Evolutionary conservation across 75 land plant genomes (phyloP).

Genomic region (Cupressus sempervirens): DNA sequence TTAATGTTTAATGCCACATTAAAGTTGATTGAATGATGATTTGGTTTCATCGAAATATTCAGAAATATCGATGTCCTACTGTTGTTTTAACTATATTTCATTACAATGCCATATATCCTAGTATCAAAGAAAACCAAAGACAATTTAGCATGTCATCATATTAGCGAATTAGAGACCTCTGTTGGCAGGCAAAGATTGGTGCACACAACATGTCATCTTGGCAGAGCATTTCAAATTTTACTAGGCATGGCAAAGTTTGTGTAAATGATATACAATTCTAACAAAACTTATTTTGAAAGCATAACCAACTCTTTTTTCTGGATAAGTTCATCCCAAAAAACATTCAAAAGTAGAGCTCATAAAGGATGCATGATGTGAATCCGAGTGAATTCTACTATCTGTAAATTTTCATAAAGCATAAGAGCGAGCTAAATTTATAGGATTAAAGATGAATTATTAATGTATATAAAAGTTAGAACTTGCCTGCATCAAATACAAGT

Average conservation of each 20-base stretch:
- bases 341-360: too few relatives aligned
- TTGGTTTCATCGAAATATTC: background rate
- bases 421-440: background rate
- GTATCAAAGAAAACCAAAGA: background rate
- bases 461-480: slow-evolving; percentile 7
- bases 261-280: background rate
- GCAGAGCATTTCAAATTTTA: too few relatives aligned
- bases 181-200: background rate
- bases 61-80: too few relatives aligned
- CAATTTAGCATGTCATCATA: background rate
- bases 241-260: background rate
- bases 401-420: too few relatives aligned
- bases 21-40: background rate
- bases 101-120: background rate
- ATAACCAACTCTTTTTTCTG: background rate
- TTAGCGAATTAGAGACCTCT: background rate
- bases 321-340: background rate
- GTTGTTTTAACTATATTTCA: background rate
- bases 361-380: background rate
- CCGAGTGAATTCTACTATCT: background rate
- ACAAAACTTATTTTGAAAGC: background rate
- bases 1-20: background rate
- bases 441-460: slow-evolving; percentile 8
- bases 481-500: slow-evolving; percentile 68
- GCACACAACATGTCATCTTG: too few relatives aligned